phyloP scores from a whole-genome alignment of 352 stramenopile species.

The Globisporangium paroecandrum region DNA sequence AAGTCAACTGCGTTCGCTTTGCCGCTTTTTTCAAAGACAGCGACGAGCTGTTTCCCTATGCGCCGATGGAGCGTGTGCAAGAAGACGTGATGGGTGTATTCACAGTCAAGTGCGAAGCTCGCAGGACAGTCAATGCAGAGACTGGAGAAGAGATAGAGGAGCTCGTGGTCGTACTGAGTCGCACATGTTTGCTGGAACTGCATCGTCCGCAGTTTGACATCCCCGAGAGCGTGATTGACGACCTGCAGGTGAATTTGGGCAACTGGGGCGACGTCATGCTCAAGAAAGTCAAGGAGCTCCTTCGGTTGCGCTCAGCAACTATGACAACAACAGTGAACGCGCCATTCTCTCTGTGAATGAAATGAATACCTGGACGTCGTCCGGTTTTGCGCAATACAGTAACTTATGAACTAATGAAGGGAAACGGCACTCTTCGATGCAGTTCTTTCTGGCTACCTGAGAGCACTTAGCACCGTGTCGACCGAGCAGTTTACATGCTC shows the following conservation, averaged over 20 bases:
- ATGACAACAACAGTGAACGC: neutral
- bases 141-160: neutral
- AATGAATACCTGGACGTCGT: too few relatives aligned
- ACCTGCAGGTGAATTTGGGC: neutral
- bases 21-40: neutral
- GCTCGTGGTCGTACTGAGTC: neutral
- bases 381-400: too few relatives aligned
- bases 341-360: too few relatives aligned
- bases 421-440: too few relatives aligned
- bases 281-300: constrained; percentile 6
- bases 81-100: neutral
- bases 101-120: neutral
- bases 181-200: neutral
- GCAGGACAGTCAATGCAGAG: neutral
- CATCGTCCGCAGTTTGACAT: neutral
- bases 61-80: neutral
- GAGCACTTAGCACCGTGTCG: too few relatives aligned
- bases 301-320: neutral
- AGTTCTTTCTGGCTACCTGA: too few relatives aligned
- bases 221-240: neutral
- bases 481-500: too few relatives aligned
- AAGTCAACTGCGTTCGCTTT: constrained; percentile 6
- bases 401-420: too few relatives aligned
- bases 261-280: constrained; percentile 3
- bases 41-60: neutral